Evolutionary conservation across 164 flowering plant species (phyloP).

Genomic region (Akebia trifoliata): DNA sequence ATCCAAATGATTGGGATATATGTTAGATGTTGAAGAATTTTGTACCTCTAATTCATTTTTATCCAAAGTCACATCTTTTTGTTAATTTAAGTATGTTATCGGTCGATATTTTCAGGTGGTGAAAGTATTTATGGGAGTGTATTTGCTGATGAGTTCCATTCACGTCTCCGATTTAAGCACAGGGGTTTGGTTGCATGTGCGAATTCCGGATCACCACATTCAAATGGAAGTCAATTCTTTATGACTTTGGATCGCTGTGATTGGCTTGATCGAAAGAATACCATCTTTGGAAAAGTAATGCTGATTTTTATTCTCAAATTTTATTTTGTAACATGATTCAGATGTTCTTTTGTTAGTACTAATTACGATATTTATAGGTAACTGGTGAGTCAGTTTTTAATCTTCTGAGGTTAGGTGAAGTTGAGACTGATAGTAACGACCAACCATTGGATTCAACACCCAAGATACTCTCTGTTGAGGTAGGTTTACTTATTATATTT

Average conservation of each 20-base stretch:
- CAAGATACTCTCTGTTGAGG: slow-evolving; percentile 77
- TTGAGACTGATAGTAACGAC: slow-evolving; percentile 77
- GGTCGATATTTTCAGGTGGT: slow-evolving; percentile 53
- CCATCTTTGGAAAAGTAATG: slow-evolving; percentile 92
- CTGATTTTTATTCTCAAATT: background rate
- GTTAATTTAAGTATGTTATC: background rate
- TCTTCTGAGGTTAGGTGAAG: slow-evolving; percentile 66
- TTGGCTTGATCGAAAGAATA: slow-evolving; percentile 81
- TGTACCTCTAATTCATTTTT: too few species aligned
- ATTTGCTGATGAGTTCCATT: slow-evolving; percentile 83
- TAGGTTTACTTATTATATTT: slow-evolving; percentile 14
- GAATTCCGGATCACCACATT: slow-evolving; percentile 68
- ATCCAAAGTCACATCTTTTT: background rate
- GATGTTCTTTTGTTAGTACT: slow-evolving; percentile 2
- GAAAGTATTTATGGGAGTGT: slow-evolving; percentile 80
- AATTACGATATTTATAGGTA: slow-evolving; percentile 41
- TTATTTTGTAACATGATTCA: background rate
- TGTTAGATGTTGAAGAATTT: too few species aligned
- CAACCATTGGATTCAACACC: slow-evolving; percentile 83
- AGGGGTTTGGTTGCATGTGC: slow-evolving; percentile 95
- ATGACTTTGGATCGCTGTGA: slow-evolving; percentile 87
- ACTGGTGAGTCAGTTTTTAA: slow-evolving; percentile 92
- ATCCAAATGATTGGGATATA: too few species aligned
- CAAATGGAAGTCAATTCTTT: slow-evolving; percentile 96
- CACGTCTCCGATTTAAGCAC: slow-evolving; percentile 86